Evolutionary conservation across 129 eudicot genomes (phyloP), one percentile per base, ranked within the genome.

Genomic region (Lonicera japonica): DNA sequence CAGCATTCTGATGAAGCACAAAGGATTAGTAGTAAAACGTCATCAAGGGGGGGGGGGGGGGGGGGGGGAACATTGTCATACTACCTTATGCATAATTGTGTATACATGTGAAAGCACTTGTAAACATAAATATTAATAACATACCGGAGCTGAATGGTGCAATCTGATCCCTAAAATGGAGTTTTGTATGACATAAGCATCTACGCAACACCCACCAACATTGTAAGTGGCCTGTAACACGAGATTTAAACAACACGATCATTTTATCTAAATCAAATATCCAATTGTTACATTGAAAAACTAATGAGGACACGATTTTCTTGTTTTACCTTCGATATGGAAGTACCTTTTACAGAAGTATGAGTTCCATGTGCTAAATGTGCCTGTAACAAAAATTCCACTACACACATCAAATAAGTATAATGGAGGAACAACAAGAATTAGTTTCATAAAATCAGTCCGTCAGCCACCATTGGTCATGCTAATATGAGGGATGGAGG

Each of bases 351-450:
- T 12, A 84, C 69, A 60, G 58, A 73, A 65, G 69, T 75, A 20
- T 77, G 88, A 63, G 88, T 79, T 71, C 92, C 96, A 36, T 88
- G 81, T 47, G 92, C 96, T 75, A 88, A 78, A 79, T 88, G 79
- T 22, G 92, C 92, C 90, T 87, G 88, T 74, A 75, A 77, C 21
- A 66, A 65, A 64, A 54, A 72, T 34, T 63, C 47, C 50, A 61
- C 11, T 39, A 57, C 24, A 1, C 67, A 29, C 57, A 39, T 43
- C 22, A 65, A 43, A 61, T 25, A 73, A 63, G 47, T 53, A 15
- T 16, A 41, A 25, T 21, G 36, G 25, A 24, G 6, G 36, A 29
- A 0, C 19, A 56, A 0, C 48, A 10, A n/a, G 23, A 11, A 45
- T 12, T 29, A 29, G 36, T 29, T 29, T 6, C 36, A 29, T 29